Conservation (phyloP, 495 filamentous ascomycete genomes). For the Podospora comata region DNA sequence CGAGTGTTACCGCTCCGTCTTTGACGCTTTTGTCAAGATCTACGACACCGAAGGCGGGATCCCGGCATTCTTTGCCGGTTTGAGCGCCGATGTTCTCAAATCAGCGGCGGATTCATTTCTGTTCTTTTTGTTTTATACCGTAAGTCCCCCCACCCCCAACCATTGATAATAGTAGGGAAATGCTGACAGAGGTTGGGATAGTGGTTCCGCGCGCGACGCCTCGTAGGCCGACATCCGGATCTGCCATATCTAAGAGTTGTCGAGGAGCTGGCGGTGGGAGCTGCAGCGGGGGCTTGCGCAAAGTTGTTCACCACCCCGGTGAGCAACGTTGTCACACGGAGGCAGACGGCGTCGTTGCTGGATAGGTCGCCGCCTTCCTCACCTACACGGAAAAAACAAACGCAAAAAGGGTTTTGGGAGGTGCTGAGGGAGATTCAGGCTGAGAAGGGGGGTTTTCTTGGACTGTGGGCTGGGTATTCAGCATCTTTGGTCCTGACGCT, state of each 20-base stretch:
- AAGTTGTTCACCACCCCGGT: slow-evolving; percentile 79
- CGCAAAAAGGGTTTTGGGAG: slow-evolving; percentile 42
- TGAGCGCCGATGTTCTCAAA: slow-evolving; percentile 68
- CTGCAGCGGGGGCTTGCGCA: slow-evolving; percentile 72
- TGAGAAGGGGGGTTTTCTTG: slow-evolving; percentile 65
- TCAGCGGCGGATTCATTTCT: slow-evolving; percentile 73
- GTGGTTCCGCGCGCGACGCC: slow-evolving; percentile 55
- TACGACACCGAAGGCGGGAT: slow-evolving; percentile 67
- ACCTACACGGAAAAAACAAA: not conserved
- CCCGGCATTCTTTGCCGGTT: slow-evolving; percentile 70
- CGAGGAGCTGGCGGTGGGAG: slow-evolving; percentile 75
- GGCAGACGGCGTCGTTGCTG: slow-evolving; percentile 64
- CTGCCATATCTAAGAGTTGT: slow-evolving; percentile 56
- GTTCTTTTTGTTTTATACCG: slow-evolving; percentile 79
- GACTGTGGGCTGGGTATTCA: slow-evolving; percentile 91
- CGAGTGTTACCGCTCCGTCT: slow-evolving; percentile 55
- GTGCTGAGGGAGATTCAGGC: slow-evolving; percentile 61
- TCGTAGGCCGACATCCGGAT: slow-evolving; percentile 30
- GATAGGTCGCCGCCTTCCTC: not conserved
- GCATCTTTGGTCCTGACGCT: slow-evolving; percentile 76
- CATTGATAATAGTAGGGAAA: not conserved
- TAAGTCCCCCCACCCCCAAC: slow-evolving; percentile 40
- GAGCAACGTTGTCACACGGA: slow-evolving; percentile 77
- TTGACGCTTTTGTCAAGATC: slow-evolving; percentile 70
- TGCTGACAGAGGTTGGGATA: slow-evolving; percentile 5